Base-by-base conservation (phyloP, 805 yeast species). In the Wickerhamomyces ciferrii region DNA sequence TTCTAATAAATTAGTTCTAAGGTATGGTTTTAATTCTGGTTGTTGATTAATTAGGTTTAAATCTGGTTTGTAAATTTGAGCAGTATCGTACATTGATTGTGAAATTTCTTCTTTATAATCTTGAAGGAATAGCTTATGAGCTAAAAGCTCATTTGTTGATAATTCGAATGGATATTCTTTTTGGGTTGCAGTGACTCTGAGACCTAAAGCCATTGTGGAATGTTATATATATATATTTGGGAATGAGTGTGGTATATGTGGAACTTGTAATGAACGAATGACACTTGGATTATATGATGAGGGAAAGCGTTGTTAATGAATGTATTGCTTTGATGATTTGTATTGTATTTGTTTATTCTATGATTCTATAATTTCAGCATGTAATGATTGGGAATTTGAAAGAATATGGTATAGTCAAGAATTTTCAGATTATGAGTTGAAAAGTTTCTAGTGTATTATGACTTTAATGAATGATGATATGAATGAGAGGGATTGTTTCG, bases 21-120 rank as follows among this genome's bases (percentile, higher is more conserved):
- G 79, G 37, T 73, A 70, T 68, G 88, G 80, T 44, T 82, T 78
- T 48, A 92, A 71, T 59, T 90, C 96, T 11, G 97, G 97, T 67
- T 92, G 99, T 53, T 87, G 84, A 48, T 79, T 83, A 55, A 90
- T 86, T 66, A 89, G 72, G 62, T 78, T 64, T 49, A 81, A 59
- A 61, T 78, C 74, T 14, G 92, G 86, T 48, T 69, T 72, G 54
- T 68, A 63, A 29, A 54, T 56, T 32, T 67, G 62, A 36, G 65
- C 69, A 50, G 54, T 66, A 40, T 69, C 68, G 53, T 55, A 67
- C 44, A 53, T 66, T 51, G 62, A 66, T 10, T 63, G 54, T 2
- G 75, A 69, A 15, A 81, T 67, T 48, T 81, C 87, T 20, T 65
- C 65, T 43, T 71, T 72, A 56, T 82, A 81, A 53, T 81, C 87